Evolutionary conservation across 2,329 filamentous ascomycete species (phyloP), one percentile per base, ranked within the genome.

Genomic region (Daldinia sp.): DNA sequence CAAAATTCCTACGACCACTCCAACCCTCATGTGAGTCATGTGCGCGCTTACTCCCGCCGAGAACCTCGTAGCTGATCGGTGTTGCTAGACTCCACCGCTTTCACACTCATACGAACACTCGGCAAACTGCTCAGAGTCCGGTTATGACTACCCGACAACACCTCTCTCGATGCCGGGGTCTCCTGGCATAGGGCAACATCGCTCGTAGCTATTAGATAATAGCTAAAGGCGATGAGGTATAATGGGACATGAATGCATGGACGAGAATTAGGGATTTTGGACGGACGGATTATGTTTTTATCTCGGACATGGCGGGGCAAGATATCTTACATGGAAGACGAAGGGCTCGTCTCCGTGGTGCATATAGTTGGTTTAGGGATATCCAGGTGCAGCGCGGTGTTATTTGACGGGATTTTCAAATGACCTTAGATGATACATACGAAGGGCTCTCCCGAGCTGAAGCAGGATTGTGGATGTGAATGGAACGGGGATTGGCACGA

Each of bases 91-190:
- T 77, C 90, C 90, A 79, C 88, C 90, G 74, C 85, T 93, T 71
- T 90, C 89, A 72, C 89, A 90, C 75, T 90, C 87, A 25, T 91
- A 88, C 76, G 88, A 91, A 72, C 85, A 87, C 75, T 91, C 88
- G 53, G 80, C 85, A 63, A 83, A 81, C 72, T 87, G 85, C 76
- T 88, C 86, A 29, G 86, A 89, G 70, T 79, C 83, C 64, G 83
- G 84, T 60, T 88, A 85, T 73, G 84, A 87, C 68, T 88, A 88
- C 77, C 90, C 89, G 34, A 85, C 85, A 41, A 92, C 90, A 54
- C 90, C 90, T 63, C 79, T 90, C 67, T 91, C 89, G n/a, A 88
- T 92, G 85, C 88, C 89, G 29, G 84, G 83, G 47, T 91, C 89
- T 43, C 90, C 90, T 41, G 83, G 83, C 70, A 76, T 82, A 10